Evolutionary conservation across 805 yeast genomes (phyloP).

Genomic region (Myxozyma melibiosi): DNA sequence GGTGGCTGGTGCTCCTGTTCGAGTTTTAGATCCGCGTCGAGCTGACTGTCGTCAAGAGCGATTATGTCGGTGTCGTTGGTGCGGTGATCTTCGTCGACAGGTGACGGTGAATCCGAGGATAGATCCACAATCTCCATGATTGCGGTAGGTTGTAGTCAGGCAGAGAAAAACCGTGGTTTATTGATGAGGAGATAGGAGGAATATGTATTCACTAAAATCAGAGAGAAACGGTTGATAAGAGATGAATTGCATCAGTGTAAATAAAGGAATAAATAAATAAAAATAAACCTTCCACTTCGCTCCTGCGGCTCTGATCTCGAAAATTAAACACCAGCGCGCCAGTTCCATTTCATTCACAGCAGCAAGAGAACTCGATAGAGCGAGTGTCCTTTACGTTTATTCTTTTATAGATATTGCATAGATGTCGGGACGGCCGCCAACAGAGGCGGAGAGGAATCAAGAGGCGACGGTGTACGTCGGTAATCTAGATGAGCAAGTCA

Average conservation of each 20-base stretch:
- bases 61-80: background rate
- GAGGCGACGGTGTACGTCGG: conserved; percentile 77
- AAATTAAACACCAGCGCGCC: too few species aligned
- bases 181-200: background rate
- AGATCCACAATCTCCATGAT: conserved; percentile 3
- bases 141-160: background rate
- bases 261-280: too few species aligned
- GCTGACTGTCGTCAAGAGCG: background rate
- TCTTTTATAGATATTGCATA: too few species aligned
- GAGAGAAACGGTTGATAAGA: too few species aligned
- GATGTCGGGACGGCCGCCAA: conserved; percentile 28
- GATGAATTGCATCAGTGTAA: too few species aligned
- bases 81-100: background rate
- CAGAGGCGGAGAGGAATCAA: conserved; percentile 56
- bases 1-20: background rate
- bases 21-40: background rate
- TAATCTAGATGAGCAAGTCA: conserved; percentile 73
- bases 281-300: too few species aligned
- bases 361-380: too few species aligned
- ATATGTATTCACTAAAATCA: too few species aligned
- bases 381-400: too few species aligned
- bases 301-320: too few species aligned
- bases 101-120: conserved; percentile 5
- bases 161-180: background rate
- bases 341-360: too few species aligned